A percentile compares a stretch with the other conserved stretches of the same genome.
Evolutionary conservation across 169 alveolate genomes (phyloP).

Genomic region (Neospora caninum): DNA sequence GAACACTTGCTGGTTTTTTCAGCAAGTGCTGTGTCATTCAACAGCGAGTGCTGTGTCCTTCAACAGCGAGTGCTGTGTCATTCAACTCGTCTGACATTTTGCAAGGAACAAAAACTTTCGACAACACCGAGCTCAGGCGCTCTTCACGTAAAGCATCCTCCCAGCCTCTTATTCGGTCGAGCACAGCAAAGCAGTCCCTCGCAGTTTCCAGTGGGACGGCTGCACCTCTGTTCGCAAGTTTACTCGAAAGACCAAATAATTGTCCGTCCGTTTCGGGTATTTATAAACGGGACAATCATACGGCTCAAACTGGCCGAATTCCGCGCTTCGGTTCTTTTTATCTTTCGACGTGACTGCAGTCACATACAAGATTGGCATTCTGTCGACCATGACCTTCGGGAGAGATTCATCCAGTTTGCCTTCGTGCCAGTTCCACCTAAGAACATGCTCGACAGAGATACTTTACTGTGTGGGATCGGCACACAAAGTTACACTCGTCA

Average conservation of each 20-base stretch:
- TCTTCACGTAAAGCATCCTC: background rate
- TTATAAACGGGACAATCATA: constrained; percentile 94
- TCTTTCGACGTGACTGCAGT: constrained; percentile 90
- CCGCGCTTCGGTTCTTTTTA: constrained; percentile 82
- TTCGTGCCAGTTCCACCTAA: constrained; percentile 91
- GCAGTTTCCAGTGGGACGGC: constrained; percentile 82
- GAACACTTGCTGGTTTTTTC: too few relatives aligned
- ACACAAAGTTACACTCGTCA: background rate
- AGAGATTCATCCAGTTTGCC: constrained; percentile 91
- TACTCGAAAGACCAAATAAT: constrained; percentile 91
- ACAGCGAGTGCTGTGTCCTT: too few relatives aligned
- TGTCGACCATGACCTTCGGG: constrained; percentile 70
- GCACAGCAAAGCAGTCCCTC: constrained; percentile 83
- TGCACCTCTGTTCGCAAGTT: constrained; percentile 86
- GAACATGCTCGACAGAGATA: background rate
- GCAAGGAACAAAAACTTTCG: background rate
- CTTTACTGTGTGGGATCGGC: background rate
- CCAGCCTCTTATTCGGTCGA: constrained; percentile 72
- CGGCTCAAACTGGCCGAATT: constrained; percentile 84
- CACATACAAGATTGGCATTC: constrained; percentile 87
- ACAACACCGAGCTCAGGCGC: background rate
- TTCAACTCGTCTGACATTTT: too few relatives aligned
- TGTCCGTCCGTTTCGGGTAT: constrained; percentile 93
- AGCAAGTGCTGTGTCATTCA: too few relatives aligned
- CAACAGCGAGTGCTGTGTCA: too few relatives aligned